Base-by-base conservation (phyloP, 768 basidiomycete species). In the Tulasnella sp. region DNA sequence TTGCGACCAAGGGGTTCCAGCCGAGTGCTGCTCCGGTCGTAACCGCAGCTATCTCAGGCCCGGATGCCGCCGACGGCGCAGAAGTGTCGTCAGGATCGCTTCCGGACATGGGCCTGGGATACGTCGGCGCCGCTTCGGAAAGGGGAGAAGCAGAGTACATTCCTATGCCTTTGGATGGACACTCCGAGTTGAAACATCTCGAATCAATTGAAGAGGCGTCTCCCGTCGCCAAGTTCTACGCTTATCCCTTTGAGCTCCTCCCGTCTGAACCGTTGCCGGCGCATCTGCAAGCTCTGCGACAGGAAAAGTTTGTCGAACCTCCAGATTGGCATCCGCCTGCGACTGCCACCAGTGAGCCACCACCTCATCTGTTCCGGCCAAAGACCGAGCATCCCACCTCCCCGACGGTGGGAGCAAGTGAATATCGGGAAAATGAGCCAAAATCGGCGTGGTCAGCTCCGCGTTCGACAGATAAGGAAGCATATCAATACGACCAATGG, bases 121-220 rank as follows among this genome's bases (percentile, higher is more conserved):
- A 69, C 75, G 32, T 61, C 73, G 26, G 74, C 75, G 35, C 74
- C 57, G 26, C 74, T 80, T 42, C n/a, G 77, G 48, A 67, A 37
- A 55, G 81, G 18, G 88, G 87, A 7, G 89, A 92, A 82, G 94
- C 93, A 44, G 88, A 90, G 80, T 98, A 98, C 83, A 87, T 86
- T 77, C 91, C 89, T 73, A 84, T 98, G 85, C 96, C 96, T 20
- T 86, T 98, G 29, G 92, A 94, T 78, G 96, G 96, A 6, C 91
- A 96, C 70, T 87, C 96, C 77, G 95, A 97, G 82, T 86, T 98
- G 81, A 92, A 98, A 87, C 89, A 91, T 77, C 61, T 15, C 61
- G 61, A 67, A 67, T 67, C 61, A 67, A 92, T 89, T 5, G 82
- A 81, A 69, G 81, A 81, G 37, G 80, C 57, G 20, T 29, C 61